Percentiles rank a stretch among this genome's conserved stretches.
phyloP scores from a whole-genome alignment of 2,329 filamentous ascomycete genomes.

The Aspergillus sp. region DNA sequence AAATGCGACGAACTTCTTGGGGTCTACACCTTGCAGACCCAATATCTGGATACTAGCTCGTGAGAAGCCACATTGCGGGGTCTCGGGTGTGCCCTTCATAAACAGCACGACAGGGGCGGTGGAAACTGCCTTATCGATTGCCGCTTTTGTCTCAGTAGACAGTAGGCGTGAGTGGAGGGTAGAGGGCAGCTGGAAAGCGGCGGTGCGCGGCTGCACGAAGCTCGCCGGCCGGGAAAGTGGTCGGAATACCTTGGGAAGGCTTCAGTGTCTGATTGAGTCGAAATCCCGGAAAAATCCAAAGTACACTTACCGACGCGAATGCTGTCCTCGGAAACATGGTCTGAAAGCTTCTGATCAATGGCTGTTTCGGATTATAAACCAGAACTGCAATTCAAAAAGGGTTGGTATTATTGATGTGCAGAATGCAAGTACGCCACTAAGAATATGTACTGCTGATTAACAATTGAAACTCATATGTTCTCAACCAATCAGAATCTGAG shows the following conservation, averaged over 20 bases:
- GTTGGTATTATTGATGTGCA: constrained; percentile 7
- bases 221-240: constrained; percentile 20
- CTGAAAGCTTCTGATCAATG: background rate
- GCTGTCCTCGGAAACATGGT: constrained; percentile 24
- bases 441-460: background rate
- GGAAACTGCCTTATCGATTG: constrained; percentile 83
- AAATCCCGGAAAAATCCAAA: background rate
- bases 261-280: background rate
- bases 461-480: background rate
- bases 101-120: constrained; percentile 93
- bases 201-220: constrained; percentile 14
- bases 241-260: constrained; percentile 21
- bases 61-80: constrained; percentile 94
- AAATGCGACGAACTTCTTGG: constrained; percentile 93
- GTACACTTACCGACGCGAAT: constrained; percentile 14
- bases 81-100: constrained; percentile 98
- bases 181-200: constrained; percentile 32
- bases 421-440: background rate
- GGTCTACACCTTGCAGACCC: constrained; percentile 89
- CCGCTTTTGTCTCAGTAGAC: constrained; percentile 68
- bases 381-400: background rate
- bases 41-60: constrained; percentile 91
- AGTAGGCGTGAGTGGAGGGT: constrained; percentile 54
- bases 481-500: background rate
- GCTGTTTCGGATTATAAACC: background rate